A percentile compares a stretch with the other conserved stretches of the same genome.
Evolutionary conservation across 2,329 filamentous ascomycete genomes (phyloP).

Genomic region (Pseudogymnoascus verrucosus): DNA sequence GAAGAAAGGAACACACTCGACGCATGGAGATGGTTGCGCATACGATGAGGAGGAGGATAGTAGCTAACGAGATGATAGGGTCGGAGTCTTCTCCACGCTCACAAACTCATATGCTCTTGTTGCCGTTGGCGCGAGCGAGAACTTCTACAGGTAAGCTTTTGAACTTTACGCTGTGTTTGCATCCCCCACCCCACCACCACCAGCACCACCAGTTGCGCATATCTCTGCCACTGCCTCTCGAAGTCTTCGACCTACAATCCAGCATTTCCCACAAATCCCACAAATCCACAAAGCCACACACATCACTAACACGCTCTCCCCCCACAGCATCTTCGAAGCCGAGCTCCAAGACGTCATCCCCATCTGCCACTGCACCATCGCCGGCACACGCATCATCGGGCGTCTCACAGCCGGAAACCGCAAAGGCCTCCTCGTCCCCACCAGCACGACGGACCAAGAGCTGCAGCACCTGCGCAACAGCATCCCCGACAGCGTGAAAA

Average conservation of each 20-base stretch:
- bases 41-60: not conserved
- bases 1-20: too few relatives aligned
- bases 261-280: too few relatives aligned
- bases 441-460: constrained; percentile 94
- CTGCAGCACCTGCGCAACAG: constrained; percentile 94
- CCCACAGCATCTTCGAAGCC: constrained; percentile 78
- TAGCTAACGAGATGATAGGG: constrained; percentile 42
- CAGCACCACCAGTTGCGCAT: not conserved
- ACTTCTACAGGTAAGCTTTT: constrained; percentile 76
- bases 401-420: constrained; percentile 94
- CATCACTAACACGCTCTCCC: not conserved
- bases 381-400: constrained; percentile 91
- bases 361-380: constrained; percentile 93
- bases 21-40: not conserved
- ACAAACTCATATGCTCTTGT: constrained; percentile 97
- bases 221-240: too few relatives aligned
- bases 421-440: constrained; percentile 92
- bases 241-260: too few relatives aligned
- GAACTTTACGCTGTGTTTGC: not conserved
- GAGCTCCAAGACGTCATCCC: constrained; percentile 96
- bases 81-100: constrained; percentile 92
- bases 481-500: constrained; percentile 83
- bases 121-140: constrained; percentile 89
- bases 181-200: not conserved
- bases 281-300: too few relatives aligned